These are phyloP conservation scores for Barnettozyma pratensis DNA, from an alignment of 805 yeast species.

Conservation along the genomic window DNA sequence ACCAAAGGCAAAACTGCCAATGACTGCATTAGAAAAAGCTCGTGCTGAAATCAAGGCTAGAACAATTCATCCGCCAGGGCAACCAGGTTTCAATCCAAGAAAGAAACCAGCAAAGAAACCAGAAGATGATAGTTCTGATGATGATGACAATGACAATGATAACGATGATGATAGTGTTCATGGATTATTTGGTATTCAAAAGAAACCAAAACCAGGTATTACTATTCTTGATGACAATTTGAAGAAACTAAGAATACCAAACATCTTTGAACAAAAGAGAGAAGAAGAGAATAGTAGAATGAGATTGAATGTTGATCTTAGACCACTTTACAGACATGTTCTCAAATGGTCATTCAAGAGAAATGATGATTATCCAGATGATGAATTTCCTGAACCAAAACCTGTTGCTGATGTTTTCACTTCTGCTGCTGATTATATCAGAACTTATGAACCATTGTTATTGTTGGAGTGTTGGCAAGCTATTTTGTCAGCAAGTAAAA, in stretches of 20 bases:
- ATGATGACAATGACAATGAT: constrained; percentile 32
- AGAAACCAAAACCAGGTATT: constrained; percentile 22
- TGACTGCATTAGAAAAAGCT: constrained; percentile 34
- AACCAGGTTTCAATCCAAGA: constrained; percentile 43
- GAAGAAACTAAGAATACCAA: constrained; percentile 30
- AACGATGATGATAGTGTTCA: constrained; percentile 36
- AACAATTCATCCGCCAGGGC: constrained; percentile 43
- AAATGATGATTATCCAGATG: constrained; percentile 54
- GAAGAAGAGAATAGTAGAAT: constrained; percentile 76
- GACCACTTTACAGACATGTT: constrained; percentile 64
- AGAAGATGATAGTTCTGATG: constrained; percentile 25
- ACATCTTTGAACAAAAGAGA: constrained; percentile 32
- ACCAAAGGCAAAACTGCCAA: constrained; percentile 25
- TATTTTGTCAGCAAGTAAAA: constrained; percentile 64
- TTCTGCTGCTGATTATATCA: constrained; percentile 59
- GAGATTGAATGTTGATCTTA: constrained; percentile 72
- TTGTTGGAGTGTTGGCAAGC: constrained; percentile 94
- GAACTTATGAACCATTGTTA: constrained; percentile 71
- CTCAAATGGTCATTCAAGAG: constrained; percentile 73
- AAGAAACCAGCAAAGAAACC: constrained; percentile 22
- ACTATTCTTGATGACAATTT: constrained; percentile 27
- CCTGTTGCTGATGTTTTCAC: constrained; percentile 51
- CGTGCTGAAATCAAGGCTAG: constrained; percentile 28
- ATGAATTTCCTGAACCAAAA: constrained; percentile 26
- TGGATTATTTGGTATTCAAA: constrained; percentile 29